Evolutionary conservation across 2,329 filamentous ascomycete species (phyloP), one percentile per base, ranked within the genome.

Genomic region (Ascochyta rabiei): DNA sequence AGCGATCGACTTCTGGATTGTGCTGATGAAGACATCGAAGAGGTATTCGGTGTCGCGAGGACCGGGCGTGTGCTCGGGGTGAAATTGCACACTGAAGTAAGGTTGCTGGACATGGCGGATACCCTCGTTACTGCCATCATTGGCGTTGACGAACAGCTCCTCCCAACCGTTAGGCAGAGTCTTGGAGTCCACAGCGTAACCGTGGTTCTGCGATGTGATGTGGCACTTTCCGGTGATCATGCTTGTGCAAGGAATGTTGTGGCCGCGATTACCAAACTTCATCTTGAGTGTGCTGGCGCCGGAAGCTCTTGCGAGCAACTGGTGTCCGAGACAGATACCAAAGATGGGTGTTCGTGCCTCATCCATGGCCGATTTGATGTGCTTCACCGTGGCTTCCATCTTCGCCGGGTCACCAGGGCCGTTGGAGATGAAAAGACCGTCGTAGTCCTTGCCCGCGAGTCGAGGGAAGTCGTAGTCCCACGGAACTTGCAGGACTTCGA

Each of bases 21-120:
- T 89, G 77, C 89, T 80, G 72, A 99, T 90, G 81, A 99, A 99
- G 60, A 98, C 91, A 76, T 99, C 93, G 63, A 99, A 99, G 23
- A 99, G 83, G 73, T 90, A 97, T 75, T 99, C 95, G 24, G 95
- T 99, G 74, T 99, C 95, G 31, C 91, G 86, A 46, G 95, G 95
- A 53, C 95, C 95, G 2, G 95, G 95, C 1, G 92, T 96, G 81
- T 93, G 96, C 78, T 99, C 95, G 0, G 95, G 95, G 73, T 99
- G 95, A 80, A 99, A 99, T 75, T 99, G 95, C n/a, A 98, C 95
- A 81, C 92, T 97, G 83, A 99, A 99, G 80, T 93, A 96, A 46
- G 95, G 95, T 70, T 88, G 89, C 75, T 81, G 85, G 43, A 84
- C 80, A 75, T 98, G 92, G 77, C 93, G 89, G 72, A 99, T 97